phyloP scores from a whole-genome alignment of 2,329 filamentous ascomycete species.

The Domatiomyces catenatus region DNA sequence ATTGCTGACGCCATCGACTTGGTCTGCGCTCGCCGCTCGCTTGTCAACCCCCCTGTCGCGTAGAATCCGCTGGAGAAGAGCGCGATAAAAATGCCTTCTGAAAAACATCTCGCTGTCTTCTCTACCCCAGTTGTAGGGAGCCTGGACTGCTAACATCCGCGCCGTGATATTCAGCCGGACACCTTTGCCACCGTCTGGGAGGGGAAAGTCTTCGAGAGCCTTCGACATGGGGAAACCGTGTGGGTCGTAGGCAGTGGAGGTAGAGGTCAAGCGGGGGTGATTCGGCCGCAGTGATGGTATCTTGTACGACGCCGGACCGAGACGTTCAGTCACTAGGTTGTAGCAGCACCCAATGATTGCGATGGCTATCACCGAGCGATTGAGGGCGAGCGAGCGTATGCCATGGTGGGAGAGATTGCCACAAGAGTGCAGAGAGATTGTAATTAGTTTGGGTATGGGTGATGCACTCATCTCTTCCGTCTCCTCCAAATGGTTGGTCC shows the following conservation, averaged over 20 bases:
- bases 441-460: slow-evolving; percentile 38
- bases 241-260: slow-evolving; percentile 61
- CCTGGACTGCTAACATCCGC: slow-evolving; percentile 95
- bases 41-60: slow-evolving; percentile 66
- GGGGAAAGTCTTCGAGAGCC: slow-evolving; percentile 42
- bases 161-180: slow-evolving; percentile 88
- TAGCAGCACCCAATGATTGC: slow-evolving; percentile 98
- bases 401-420: slow-evolving; percentile 95
- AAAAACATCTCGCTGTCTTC: slow-evolving; percentile 78
- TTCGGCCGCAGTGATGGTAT: slow-evolving; percentile 59
- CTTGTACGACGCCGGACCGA: slow-evolving; percentile 78
- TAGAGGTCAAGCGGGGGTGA: slow-evolving; percentile 53
- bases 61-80: slow-evolving; percentile 81
- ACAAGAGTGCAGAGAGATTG: slow-evolving; percentile 90
- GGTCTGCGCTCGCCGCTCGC: slow-evolving; percentile 29
- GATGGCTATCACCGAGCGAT: slow-evolving; percentile 71
- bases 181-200: slow-evolving; percentile 35
- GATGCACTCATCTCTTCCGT: slow-evolving; percentile 1
- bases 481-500: not conserved
- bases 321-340: slow-evolving; percentile 81
- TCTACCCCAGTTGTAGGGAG: slow-evolving; percentile 77
- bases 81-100: slow-evolving; percentile 80
- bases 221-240: slow-evolving; percentile 90
- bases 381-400: slow-evolving; percentile 69
- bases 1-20: slow-evolving; percentile 15